Percentiles rank a stretch among this genome's conserved stretches.
Conservation (phyloP, 2,329 filamentous ascomycete species). For the Fonsecaea monophora region DNA sequence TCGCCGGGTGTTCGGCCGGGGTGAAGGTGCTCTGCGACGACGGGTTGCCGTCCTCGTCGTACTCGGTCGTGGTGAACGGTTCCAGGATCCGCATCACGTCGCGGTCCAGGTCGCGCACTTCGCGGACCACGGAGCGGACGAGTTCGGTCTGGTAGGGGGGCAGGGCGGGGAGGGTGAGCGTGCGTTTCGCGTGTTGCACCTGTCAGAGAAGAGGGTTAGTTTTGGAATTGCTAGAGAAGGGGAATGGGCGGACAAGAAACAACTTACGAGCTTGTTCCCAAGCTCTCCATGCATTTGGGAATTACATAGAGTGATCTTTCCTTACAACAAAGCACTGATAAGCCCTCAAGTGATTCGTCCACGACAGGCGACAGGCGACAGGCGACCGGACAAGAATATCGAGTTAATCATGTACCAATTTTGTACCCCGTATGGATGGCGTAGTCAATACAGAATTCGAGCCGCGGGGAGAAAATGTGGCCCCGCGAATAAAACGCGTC, state of each 20-base stretch:
- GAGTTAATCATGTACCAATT: neutral
- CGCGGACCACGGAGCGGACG: conserved; percentile 83
- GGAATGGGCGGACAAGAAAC: no score
- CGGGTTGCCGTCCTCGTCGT: conserved; percentile 21
- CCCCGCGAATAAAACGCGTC: neutral
- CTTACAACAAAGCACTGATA: neutral
- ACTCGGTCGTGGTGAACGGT: conserved; percentile 61
- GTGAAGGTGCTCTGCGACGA: conserved; percentile 75
- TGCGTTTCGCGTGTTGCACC: conserved; percentile 96
- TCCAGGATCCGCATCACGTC: conserved; percentile 80
- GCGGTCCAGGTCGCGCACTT: conserved; percentile 91
- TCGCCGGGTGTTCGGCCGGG: conserved; percentile 79
- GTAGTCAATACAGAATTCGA: neutral
- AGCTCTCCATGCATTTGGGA: conserved; percentile 81
- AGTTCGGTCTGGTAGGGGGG: conserved; percentile 93
- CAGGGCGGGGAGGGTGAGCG: conserved; percentile 81
- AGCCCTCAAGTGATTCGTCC: neutral
- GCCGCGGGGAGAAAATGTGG: neutral
- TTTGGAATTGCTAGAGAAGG: no score
- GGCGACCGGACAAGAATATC: neutral
- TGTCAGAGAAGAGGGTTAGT: conserved; percentile 46
- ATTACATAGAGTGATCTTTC: conserved; percentile 1
- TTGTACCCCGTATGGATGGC: no score
- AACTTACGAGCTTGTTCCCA: conserved; percentile 78
- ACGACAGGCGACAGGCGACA: neutral